A percentile compares a stretch with the other conserved stretches of the same genome.
These are phyloP conservation scores for Cladosporium sp. DNA, from an alignment of 2,329 filamentous ascomycete genomes.

Conservation along the genomic window DNA sequence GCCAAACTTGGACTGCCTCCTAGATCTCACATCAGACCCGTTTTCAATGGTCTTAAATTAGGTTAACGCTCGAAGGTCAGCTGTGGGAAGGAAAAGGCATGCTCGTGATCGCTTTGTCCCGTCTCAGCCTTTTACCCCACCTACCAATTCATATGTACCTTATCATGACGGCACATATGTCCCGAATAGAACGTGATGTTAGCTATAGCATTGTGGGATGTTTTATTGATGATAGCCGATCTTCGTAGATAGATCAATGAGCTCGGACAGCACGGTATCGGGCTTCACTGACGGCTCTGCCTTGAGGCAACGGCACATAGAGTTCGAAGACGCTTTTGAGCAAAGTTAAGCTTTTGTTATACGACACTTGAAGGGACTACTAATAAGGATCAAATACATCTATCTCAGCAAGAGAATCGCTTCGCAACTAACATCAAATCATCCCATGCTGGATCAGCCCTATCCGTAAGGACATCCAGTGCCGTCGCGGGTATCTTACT, in stretches of 20 bases:
- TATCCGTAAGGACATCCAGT: conserved; percentile 14
- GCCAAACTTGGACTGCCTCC: neutral
- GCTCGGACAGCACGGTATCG: neutral
- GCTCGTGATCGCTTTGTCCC: conserved; percentile 8
- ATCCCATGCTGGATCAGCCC: neutral
- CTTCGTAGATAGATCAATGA: neutral
- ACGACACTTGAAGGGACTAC: neutral
- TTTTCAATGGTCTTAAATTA: neutral
- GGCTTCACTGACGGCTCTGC: neutral
- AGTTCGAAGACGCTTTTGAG: neutral
- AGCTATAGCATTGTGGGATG: neutral
- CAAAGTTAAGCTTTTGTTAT: neutral
- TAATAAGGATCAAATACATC: neutral
- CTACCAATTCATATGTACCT: neutral
- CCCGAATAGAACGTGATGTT: neutral
- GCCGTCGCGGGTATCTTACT: conserved; percentile 16
- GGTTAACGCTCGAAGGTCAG: neutral
- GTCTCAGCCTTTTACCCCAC: neutral
- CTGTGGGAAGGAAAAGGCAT: neutral
- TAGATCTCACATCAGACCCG: neutral
- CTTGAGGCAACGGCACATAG: neutral
- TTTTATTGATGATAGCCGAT: neutral
- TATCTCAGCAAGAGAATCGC: neutral
- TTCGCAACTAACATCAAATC: neutral
- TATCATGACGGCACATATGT: neutral